Evolutionary conservation across 1,284 basidiomycete genomes (phyloP).

Genomic region (Cystobasidiaceae sp.): DNA sequence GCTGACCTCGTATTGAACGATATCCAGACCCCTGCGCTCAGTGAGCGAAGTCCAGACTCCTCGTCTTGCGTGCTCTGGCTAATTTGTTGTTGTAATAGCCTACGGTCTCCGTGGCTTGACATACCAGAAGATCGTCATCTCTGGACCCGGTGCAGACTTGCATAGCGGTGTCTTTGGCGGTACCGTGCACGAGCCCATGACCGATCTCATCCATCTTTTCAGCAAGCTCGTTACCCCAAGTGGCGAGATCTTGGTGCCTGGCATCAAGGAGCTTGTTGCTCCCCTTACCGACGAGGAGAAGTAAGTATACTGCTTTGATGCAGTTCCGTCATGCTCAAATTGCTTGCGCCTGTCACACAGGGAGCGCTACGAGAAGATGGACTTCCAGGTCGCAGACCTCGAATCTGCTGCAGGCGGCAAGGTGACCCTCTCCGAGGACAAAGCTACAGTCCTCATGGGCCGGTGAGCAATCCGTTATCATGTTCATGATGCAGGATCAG

Average conservation of each 20-base stretch:
- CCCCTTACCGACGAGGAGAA: conserved; percentile 70
- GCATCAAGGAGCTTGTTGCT: conserved; percentile 81
- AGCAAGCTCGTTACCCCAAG: conserved; percentile 72
- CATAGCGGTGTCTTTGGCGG: conserved; percentile 85
- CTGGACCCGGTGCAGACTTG: conserved; percentile 80
- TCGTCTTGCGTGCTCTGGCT: not conserved
- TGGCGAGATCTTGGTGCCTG: conserved; percentile 84
- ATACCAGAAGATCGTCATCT: conserved; percentile 80
- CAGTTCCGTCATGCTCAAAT: conserved; percentile 45
- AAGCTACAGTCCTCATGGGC: conserved; percentile 80
- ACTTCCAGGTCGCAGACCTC: conserved; percentile 63
- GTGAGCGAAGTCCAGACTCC: not conserved
- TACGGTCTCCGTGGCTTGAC: conserved; percentile 69
- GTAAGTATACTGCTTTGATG: conserved; percentile 53
- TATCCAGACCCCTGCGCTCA: conserved; percentile 3
- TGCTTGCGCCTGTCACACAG: conserved; percentile 27
- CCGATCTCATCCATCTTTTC: conserved; percentile 55
- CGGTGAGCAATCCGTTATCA: conserved; percentile 47
- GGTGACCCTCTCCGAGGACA: conserved; percentile 73
- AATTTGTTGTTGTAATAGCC: not conserved
- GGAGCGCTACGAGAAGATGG: conserved; percentile 66
- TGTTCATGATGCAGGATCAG: conserved; percentile 57
- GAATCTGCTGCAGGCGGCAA: conserved; percentile 70
- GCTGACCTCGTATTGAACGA: not conserved
- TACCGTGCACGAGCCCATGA: conserved; percentile 77